Conservation (phyloP, 768 basidiomycete genomes). For the Tulasnella sp. region DNA sequence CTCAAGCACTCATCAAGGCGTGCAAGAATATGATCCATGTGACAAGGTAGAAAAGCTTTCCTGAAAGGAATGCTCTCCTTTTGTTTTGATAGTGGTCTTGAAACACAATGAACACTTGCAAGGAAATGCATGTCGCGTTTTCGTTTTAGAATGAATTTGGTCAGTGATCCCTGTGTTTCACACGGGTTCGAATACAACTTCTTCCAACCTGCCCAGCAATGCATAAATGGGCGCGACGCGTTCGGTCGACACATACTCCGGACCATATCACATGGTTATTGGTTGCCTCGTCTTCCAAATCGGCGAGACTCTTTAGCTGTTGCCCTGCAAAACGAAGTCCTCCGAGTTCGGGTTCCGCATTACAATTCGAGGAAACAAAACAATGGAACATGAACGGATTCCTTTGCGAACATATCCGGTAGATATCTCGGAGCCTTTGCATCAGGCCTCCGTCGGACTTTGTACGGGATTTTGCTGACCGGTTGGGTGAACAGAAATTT, state of each 20-base stretch:
- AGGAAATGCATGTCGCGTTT: too few relatives aligned
- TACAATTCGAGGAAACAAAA: neutral
- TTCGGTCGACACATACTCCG: neutral
- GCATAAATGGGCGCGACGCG: slow-evolving; percentile 1
- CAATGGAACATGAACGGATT: slow-evolving; percentile 44
- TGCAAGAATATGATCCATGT: too few relatives aligned
- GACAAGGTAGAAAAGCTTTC: too few relatives aligned
- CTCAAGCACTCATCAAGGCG: too few relatives aligned
- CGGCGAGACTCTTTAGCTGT: too few relatives aligned
- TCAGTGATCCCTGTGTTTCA: too few relatives aligned
- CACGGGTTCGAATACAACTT: too few relatives aligned
- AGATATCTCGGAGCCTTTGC: slow-evolving; percentile 11
- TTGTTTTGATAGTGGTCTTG: too few relatives aligned
- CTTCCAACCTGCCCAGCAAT: neutral
- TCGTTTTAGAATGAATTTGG: too few relatives aligned
- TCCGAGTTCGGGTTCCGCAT: neutral
- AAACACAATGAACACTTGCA: too few relatives aligned
- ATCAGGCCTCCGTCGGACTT: neutral
- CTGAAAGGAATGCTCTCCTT: too few relatives aligned
- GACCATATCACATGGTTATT: neutral
- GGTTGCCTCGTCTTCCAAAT: too few relatives aligned
- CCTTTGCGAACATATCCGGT: slow-evolving; percentile 62
- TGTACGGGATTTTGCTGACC: neutral
- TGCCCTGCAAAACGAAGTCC: neutral
- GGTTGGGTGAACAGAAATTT: slow-evolving; percentile 56